phyloP scores from a whole-genome alignment of 2,329 filamentous ascomycete genomes.

The Aspergillus alliaceus region DNA sequence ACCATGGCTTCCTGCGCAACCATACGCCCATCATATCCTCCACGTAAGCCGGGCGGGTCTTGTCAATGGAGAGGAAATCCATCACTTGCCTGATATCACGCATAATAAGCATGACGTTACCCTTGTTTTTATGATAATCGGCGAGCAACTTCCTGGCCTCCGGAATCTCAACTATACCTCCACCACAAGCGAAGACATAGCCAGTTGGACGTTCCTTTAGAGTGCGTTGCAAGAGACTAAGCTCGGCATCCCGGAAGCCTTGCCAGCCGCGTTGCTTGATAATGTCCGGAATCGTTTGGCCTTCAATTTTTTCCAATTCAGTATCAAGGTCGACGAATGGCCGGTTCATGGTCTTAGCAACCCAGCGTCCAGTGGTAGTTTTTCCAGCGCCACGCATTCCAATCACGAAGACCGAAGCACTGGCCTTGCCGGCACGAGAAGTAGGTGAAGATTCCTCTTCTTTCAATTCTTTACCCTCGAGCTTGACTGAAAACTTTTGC shows the following conservation, averaged over 20 bases:
- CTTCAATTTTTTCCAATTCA: constrained; percentile 73
- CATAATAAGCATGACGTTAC: constrained; percentile 83
- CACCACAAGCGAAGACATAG: constrained; percentile 88
- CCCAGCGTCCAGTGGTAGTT: constrained; percentile 88
- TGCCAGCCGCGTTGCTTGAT: constrained; percentile 81
- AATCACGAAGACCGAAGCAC: constrained; percentile 83
- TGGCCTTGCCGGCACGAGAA: constrained; percentile 39
- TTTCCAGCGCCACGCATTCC: constrained; percentile 98
- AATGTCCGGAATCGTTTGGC: constrained; percentile 80
- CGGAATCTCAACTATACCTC: constrained; percentile 84
- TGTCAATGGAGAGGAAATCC: constrained; percentile 83
- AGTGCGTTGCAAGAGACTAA: constrained; percentile 69
- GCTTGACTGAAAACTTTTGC: constrained; percentile 70
- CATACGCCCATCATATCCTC: constrained; percentile 93
- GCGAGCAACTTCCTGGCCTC: constrained; percentile 75
- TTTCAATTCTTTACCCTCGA: constrained; percentile 71
- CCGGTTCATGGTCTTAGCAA: constrained; percentile 71
- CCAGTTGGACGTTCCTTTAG: constrained; percentile 73
- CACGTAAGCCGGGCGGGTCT: constrained; percentile 86
- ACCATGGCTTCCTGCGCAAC: constrained; percentile 84
- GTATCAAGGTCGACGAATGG: constrained; percentile 84
- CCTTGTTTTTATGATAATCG: constrained; percentile 72
- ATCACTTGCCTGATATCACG: constrained; percentile 86
- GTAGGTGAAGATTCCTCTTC: constrained; percentile 39
- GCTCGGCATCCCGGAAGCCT: constrained; percentile 77